phyloP scores from a whole-genome alignment of 257 asterid genomes.

The Rehmannia glutinosa region DNA sequence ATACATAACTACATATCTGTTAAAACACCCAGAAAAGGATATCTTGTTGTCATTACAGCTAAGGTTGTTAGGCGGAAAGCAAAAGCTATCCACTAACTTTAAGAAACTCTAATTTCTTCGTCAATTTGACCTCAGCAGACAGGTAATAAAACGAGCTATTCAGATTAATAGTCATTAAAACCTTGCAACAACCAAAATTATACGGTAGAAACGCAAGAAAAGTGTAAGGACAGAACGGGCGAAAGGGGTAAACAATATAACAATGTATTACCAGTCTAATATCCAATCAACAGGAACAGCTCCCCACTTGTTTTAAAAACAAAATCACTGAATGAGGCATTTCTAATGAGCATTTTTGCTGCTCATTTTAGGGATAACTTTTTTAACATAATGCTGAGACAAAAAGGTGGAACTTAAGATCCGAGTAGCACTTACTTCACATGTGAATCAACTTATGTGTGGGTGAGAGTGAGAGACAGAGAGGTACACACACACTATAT shows the following conservation, averaged over 20 bases:
- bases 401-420: background rate
- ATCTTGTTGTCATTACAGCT: background rate
- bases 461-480: background rate
- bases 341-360: background rate
- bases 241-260: background rate
- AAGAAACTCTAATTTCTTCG: background rate
- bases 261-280: background rate
- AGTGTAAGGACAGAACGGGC: background rate
- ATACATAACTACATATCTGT: background rate
- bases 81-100: background rate
- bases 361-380: background rate
- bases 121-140: background rate
- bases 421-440: background rate
- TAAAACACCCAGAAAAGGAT: background rate
- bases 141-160: background rate
- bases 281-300: background rate
- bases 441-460: background rate
- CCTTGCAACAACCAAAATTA: background rate
- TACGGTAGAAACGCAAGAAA: background rate
- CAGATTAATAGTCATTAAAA: background rate
- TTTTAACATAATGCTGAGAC: background rate
- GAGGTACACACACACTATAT: background rate
- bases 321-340: background rate
- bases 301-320: background rate
- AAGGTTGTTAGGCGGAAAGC: background rate